Evolutionary conservation across 208 protist species (phyloP).

Genomic region (Trypanosoma lewisi): DNA sequence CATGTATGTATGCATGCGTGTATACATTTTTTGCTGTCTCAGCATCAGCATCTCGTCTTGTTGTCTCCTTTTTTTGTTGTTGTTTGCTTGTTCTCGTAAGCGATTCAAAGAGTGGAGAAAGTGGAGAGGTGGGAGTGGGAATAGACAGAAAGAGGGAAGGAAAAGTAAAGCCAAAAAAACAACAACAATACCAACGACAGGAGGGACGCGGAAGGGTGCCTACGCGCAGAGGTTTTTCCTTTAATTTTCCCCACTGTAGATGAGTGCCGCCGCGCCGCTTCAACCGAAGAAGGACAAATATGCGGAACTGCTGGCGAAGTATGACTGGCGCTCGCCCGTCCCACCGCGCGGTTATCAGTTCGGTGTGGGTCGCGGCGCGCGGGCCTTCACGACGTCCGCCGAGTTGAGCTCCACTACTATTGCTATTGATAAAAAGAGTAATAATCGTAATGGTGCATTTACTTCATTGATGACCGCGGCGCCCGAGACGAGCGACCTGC

Average conservation of each 20-base stretch:
- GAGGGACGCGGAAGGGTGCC: neutral
- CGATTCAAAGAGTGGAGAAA: neutral
- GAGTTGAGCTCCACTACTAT: conserved; percentile 49
- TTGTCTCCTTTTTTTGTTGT: too few relatives aligned
- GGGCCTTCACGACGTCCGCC: conserved; percentile 68
- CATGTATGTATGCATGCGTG: neutral
- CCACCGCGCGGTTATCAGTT: conserved; percentile 78
- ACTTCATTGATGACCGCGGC: conserved; percentile 9
- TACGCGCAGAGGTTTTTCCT: too few relatives aligned
- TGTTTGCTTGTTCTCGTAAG: too few relatives aligned
- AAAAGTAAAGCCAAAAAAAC: neutral
- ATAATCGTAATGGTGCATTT: too few relatives aligned
- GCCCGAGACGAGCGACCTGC: conserved; percentile 26
- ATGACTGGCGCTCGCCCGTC: conserved; percentile 66
- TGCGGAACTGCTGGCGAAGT: conserved; percentile 65
- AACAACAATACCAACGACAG: neutral
- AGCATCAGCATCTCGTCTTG: too few relatives aligned
- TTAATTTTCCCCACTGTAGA: neutral
- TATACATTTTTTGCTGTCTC: neutral
- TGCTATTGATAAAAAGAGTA: too few relatives aligned
- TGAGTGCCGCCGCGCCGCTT: conserved; percentile 17
- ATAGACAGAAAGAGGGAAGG: too few relatives aligned
- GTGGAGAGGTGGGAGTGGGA: too few relatives aligned
- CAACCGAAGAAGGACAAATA: conserved; percentile 52
- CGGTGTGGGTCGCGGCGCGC: conserved; percentile 76